Percentiles rank a stretch among this genome's conserved stretches.
Conservation (phyloP, 352 stramenopile species). For the Pythium rishiriense region DNA sequence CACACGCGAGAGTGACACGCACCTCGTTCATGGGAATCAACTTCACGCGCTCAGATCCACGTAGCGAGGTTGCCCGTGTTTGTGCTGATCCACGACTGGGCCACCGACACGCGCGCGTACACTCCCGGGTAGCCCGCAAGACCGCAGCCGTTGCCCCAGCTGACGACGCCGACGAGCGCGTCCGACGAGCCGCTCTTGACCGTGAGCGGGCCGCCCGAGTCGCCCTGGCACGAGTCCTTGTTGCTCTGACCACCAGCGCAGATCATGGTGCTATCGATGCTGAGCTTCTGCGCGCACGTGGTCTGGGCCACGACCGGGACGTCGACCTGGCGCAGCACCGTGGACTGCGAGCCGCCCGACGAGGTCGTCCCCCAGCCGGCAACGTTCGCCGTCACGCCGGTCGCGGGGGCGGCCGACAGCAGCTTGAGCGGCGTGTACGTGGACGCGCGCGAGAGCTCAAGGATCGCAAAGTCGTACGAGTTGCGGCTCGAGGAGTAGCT, state of each 20-base stretch:
- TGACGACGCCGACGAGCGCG: conserved; percentile 57
- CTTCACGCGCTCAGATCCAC: conserved; percentile 8
- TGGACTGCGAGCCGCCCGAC: conserved; percentile 30
- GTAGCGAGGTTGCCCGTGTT: conserved; percentile 20
- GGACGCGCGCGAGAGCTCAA: conserved; percentile 26
- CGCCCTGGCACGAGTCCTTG: conserved; percentile 56
- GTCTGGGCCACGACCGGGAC: conserved; percentile 43
- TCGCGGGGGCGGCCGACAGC: not conserved
- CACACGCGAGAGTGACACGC: not conserved
- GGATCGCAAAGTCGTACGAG: conserved; percentile 51
- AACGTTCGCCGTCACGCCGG: conserved; percentile 32
- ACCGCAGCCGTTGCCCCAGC: conserved; percentile 62
- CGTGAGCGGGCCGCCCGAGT: conserved; percentile 56
- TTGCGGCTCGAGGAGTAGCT: conserved; percentile 20
- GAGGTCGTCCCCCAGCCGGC: conserved; percentile 30
- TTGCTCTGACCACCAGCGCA: conserved; percentile 44
- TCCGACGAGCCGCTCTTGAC: conserved; percentile 33
- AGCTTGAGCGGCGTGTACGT: conserved; percentile 10
- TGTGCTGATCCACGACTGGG: conserved; percentile 47
- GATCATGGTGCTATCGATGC: conserved; percentile 40
- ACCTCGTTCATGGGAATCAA: not conserved
- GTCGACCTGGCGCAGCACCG: conserved; percentile 39
- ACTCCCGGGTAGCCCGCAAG: conserved; percentile 50
- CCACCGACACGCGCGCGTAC: conserved; percentile 53
- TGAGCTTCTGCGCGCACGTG: conserved; percentile 31